phyloP scores from a whole-genome alignment of 768 basidiomycete species.

The Lactifluus volemus region DNA sequence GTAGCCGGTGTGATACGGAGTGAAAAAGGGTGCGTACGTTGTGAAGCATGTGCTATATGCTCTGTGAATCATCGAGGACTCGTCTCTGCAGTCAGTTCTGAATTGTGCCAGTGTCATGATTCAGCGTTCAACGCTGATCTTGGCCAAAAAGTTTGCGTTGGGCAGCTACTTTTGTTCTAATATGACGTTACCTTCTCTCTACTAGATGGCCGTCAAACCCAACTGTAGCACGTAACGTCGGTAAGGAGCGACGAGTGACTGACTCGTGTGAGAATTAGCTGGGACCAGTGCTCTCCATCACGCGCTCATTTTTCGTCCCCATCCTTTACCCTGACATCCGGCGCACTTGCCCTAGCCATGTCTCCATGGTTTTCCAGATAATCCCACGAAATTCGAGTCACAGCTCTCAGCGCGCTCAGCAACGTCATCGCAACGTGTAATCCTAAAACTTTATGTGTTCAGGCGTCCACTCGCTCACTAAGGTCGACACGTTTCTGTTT shows the following conservation, averaged over 20 bases:
- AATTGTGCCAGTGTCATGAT: not conserved
- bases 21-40: slow-evolving; percentile 3
- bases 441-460: not conserved
- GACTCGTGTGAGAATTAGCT: not conserved
- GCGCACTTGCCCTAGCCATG: not conserved
- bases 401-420: not conserved
- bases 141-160: not conserved
- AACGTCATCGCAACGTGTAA: slow-evolving; percentile 6
- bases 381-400: not conserved
- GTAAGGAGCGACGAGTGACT: not conserved
- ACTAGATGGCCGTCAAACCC: not conserved
- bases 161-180: not conserved
- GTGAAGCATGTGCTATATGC: not conserved
- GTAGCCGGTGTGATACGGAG: slow-evolving; percentile 10
- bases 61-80: not conserved
- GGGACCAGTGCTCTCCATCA: not conserved
- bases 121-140: not conserved
- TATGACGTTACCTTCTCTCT: no score
- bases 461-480: not conserved
- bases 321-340: not conserved
- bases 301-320: not conserved
- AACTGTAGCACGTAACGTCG: not conserved
- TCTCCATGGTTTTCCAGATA: slow-evolving; percentile 9
- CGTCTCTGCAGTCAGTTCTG: not conserved
- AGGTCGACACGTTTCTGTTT: not conserved